Conservation (phyloP, 345 rosid species). For the Syzygium oleosum region DNA sequence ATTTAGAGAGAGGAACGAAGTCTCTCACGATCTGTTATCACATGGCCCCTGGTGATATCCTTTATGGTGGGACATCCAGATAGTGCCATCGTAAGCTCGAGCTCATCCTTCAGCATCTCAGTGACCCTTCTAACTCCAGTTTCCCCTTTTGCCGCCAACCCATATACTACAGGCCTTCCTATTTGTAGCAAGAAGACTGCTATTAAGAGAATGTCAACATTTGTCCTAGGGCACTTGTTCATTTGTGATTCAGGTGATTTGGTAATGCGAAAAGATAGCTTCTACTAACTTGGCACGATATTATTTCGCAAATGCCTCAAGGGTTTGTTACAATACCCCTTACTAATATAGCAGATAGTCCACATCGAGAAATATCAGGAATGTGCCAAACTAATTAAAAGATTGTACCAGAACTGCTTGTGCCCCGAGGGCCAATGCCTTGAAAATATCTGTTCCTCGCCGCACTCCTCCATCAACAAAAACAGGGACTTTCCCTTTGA, state of each 20-base stretch:
- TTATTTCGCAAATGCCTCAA: neutral
- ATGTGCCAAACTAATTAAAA: no score
- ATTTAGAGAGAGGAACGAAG: slow-evolving; percentile 35
- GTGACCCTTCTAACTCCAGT: slow-evolving; percentile 48
- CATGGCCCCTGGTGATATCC: slow-evolving; percentile 55
- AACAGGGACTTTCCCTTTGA: slow-evolving; percentile 65
- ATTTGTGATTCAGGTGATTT: neutral
- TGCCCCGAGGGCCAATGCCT: slow-evolving; percentile 83
- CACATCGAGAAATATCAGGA: no score
- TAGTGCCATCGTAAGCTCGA: slow-evolving; percentile 74
- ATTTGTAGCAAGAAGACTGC: slow-evolving; percentile 31
- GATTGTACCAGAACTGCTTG: slow-evolving; percentile 71
- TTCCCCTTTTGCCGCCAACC: slow-evolving; percentile 77
- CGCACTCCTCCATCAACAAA: slow-evolving; percentile 78
- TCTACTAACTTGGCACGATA: neutral
- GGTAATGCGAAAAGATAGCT: neutral
- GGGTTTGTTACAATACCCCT: neutral
- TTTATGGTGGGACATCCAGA: slow-evolving; percentile 58
- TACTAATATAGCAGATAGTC: neutral
- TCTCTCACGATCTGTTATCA: slow-evolving; percentile 34
- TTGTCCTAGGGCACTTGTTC: no score
- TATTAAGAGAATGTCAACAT: neutral
- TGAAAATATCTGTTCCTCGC: slow-evolving; percentile 80
- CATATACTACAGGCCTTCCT: slow-evolving; percentile 74
- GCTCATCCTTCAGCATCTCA: slow-evolving; percentile 66